Base-by-base conservation (phyloP, 441 rosid genomes). In the Rhodomyrtus psidioides region DNA sequence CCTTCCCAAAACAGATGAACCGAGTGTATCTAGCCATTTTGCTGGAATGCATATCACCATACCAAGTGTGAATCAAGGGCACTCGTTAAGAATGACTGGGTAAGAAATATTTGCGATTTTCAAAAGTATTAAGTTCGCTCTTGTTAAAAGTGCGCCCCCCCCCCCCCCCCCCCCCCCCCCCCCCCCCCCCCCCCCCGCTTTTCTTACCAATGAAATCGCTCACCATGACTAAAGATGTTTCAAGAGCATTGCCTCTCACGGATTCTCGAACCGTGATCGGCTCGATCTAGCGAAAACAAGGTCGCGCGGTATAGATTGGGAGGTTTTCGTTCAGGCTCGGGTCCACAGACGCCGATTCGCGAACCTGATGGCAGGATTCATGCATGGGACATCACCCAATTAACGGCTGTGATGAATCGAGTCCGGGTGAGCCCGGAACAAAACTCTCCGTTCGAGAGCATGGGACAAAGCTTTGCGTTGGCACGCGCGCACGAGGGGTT, bases 301-400 rank as follows among this genome's bases (percentile, higher is more conserved):
- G 7, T 7, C 7, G 6, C 23, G 56, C 23, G 23, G 7, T 17
- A 55, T 8, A 21, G 24, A 21, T 7, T 1, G 9, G 26, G 26
- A 21, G 57, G 21, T 7, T 55, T 55, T 55, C 26, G 58, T 55
- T 4, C 12, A 0, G 26, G 12, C n/a, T 55, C n/a, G n/a, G n/a
- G 58, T 55, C 12, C n/a, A 23, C 24, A 9, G n/a, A 55, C 4
- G 58, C n/a, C 12, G 15, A 4, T 4, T 12, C 5, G n/a, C 58
- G 26, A 55, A 8, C 26, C 0, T 23, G 5, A 23, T 26, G 10
- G n/a, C 1, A 2, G 4, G 12, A 55, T 1, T 17, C 23, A 1
- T 0, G 23, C 23, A 9, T 23, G 9, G 9, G 56, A 7, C 56
- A 17, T 17, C 56, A 19, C 4, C 14, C 15, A 3, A 49, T 49